A percentile compares a stretch with the other conserved stretches of the same genome.
Conservation (phyloP, 768 basidiomycete species). For the Mycena alexandri region DNA sequence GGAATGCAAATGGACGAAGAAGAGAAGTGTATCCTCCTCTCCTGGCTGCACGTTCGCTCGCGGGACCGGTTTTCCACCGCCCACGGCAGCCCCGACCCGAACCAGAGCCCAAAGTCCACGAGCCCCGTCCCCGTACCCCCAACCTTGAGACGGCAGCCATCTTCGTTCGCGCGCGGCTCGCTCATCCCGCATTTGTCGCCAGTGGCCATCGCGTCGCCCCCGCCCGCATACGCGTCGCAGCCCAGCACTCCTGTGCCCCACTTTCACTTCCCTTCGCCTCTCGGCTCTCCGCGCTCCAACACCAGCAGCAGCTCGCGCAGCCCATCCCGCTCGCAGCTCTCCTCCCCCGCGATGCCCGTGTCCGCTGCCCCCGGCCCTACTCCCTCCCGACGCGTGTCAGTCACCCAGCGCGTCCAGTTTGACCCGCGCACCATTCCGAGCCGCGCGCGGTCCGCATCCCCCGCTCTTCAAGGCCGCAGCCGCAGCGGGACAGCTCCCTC, state of each 20-base stretch:
- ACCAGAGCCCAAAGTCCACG: conserved; percentile 2
- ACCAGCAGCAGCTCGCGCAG: conserved; percentile 13
- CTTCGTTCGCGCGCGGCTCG: conserved; percentile 36
- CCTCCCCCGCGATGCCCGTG: conserved; percentile 6
- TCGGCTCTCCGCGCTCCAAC: conserved; percentile 18
- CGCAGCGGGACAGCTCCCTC: conserved; percentile 20
- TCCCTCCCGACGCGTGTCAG: background rate
- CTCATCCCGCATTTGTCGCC: conserved; percentile 34
- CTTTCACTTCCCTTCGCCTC: conserved; percentile 27
- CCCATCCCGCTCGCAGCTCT: background rate
- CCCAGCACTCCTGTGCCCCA: conserved; percentile 14
- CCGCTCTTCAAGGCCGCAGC: conserved; percentile 7
- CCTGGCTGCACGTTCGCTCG: conserved; percentile 46
- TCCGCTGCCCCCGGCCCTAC: conserved; percentile 2
- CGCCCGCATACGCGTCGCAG: conserved; percentile 35
- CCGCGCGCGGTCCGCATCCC: conserved; percentile 5
- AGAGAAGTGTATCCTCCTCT: conserved; percentile 39
- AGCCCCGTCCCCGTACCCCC: conserved; percentile 8
- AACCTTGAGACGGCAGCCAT: conserved; percentile 22
- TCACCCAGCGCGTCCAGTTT: conserved; percentile 14
- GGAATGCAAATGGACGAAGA: conserved; percentile 33
- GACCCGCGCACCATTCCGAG: conserved; percentile 6
- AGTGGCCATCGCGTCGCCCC: conserved; percentile 30
- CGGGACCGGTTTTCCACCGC: conserved; percentile 44
- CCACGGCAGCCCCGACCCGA: conserved; percentile 23